phyloP scores from a whole-genome alignment of 768 basidiomycete species.

The Austroboletus eburneus region DNA sequence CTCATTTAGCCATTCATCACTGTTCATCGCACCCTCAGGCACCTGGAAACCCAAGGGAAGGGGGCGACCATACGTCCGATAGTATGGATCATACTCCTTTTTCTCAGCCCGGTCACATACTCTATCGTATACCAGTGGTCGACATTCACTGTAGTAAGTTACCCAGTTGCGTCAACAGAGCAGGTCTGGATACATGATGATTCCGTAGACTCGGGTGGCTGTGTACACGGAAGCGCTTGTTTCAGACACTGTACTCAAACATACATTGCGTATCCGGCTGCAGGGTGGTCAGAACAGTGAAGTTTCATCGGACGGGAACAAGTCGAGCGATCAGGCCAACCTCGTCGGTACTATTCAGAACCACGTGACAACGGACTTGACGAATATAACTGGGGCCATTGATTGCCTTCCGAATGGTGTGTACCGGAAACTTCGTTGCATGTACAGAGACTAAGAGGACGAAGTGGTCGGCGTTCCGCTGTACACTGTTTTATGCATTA shows the following conservation, averaged over 20 bases:
- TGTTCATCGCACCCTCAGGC: constrained; percentile 29
- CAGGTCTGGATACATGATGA: not conserved
- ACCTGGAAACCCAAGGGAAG: constrained; percentile 52
- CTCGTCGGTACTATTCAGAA: constrained; percentile 78
- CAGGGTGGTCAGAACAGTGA: constrained; percentile 5
- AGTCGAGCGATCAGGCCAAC: constrained; percentile 35
- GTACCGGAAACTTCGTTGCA: constrained; percentile 9
- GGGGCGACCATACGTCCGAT: constrained; percentile 53
- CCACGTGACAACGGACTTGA: constrained; percentile 49
- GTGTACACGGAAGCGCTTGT: constrained; percentile 51
- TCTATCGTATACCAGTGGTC: constrained; percentile 51
- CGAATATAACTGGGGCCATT: constrained; percentile 7
- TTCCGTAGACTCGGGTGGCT: constrained; percentile 35
- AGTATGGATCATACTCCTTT: constrained; percentile 60
- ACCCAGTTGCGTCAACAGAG: not conserved
- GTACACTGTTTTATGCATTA: constrained; percentile 2
- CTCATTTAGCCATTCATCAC: not conserved
- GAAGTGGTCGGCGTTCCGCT: constrained; percentile 5
- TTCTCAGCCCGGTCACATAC: constrained; percentile 41
- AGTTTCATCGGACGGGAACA: not conserved
- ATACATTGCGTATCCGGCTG: constrained; percentile 53
- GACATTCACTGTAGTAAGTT: constrained; percentile 32
- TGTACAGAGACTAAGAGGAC: constrained; percentile 30
- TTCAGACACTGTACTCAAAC: constrained; percentile 51
- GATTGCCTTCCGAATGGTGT: not conserved